phyloP scores from a whole-genome alignment of 129 eudicot species.

The Centrapalus pauciflorus region DNA sequence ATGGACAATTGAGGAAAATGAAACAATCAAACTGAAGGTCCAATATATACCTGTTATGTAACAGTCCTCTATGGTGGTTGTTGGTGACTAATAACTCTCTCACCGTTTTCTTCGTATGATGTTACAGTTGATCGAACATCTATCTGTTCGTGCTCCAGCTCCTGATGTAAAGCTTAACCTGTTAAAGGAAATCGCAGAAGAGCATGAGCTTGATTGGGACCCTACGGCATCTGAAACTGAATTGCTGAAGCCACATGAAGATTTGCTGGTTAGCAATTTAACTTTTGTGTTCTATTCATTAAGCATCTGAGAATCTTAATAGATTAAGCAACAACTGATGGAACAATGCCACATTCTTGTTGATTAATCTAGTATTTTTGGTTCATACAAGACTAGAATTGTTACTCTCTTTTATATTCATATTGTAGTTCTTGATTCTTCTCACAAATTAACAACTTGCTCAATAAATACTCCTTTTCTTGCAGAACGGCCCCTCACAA shows the following conservation, averaged over 20 bases:
- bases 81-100: neutral
- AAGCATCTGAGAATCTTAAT: neutral
- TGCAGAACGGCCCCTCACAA: slow-evolving; percentile 76
- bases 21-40: no score
- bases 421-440: neutral
- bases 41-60: no score
- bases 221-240: slow-evolving; percentile 82
- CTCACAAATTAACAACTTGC: neutral
- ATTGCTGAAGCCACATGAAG: slow-evolving; percentile 82
- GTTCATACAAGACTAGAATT: no score
- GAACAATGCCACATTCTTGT: neutral
- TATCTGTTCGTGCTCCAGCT: slow-evolving; percentile 88
- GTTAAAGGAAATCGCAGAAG: slow-evolving; percentile 88
- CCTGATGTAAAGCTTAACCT: slow-evolving; percentile 87
- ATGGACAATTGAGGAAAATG: no score
- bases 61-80: neutral
- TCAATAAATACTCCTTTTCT: neutral
- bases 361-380: no score
- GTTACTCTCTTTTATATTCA: neutral
- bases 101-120: slow-evolving; percentile 5
- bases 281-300: neutral
- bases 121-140: slow-evolving; percentile 64
- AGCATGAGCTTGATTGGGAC: slow-evolving; percentile 94
- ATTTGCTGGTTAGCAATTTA: slow-evolving; percentile 58
- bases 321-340: neutral